Conservation (phyloP, 768 basidiomycete species). For the Kwoniella botswanensis region DNA sequence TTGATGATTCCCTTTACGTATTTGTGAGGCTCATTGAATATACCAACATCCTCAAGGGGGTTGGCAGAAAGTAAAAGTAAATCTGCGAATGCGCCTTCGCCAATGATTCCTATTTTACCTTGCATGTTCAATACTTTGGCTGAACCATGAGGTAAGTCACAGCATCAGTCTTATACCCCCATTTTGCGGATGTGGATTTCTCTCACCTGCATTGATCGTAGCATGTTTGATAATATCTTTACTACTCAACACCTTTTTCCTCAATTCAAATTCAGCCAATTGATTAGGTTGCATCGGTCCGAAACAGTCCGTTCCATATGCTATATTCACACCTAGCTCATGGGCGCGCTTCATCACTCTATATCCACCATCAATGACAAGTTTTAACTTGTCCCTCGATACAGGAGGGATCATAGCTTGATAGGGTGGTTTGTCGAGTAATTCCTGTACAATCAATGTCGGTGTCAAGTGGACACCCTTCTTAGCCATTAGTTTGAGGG, state of each 20-base stretch:
- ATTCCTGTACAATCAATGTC: conserved; percentile 38
- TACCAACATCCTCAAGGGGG: conserved; percentile 60
- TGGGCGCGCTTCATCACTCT: conserved; percentile 34
- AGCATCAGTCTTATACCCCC: conserved; percentile 10
- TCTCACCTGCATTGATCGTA: conserved; percentile 57
- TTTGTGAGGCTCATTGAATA: conserved; percentile 60
- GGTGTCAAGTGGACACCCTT: conserved; percentile 39
- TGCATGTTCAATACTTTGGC: conserved; percentile 58
- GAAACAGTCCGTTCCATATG: conserved; percentile 35
- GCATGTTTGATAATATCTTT: conserved; percentile 60
- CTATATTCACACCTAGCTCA: conserved; percentile 34
- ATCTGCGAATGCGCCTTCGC: conserved; percentile 60
- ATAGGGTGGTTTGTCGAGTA: conserved; percentile 31
- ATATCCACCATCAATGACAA: conserved; percentile 32
- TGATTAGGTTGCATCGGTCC: conserved; percentile 31
- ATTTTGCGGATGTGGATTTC: neutral
- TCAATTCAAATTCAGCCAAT: conserved; percentile 32
- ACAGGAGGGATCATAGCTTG: conserved; percentile 27
- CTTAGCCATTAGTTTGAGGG: conserved; percentile 36
- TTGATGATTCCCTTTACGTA: conserved; percentile 55
- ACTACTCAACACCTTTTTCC: conserved; percentile 58
- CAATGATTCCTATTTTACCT: conserved; percentile 58
- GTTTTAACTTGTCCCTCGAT: conserved; percentile 29
- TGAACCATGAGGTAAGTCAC: neutral
- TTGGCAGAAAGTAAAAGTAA: conserved; percentile 60